Evolutionary conservation across 257 asterid genomes (phyloP), one percentile per base, ranked within the genome.

Genomic region (Solanum piurae): DNA sequence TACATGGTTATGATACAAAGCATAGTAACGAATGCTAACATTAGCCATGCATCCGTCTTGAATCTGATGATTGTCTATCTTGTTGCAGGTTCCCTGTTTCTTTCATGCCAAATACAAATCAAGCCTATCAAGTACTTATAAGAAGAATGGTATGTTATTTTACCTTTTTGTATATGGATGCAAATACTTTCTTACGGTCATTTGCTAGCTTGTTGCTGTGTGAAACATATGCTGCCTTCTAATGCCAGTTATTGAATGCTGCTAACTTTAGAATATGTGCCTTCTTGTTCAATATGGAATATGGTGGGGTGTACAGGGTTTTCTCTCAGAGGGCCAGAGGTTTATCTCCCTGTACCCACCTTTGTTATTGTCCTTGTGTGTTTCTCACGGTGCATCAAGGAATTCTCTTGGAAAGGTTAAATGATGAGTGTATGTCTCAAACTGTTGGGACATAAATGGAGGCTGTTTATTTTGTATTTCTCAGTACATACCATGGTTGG

Each of bases 91-190:
- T 27, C 92, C 99, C 27, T 97, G 99, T 90, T 97, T 72, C 90
- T 95, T 97, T 90, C 99, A 97, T 88, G 86, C 98, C 60, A 97
- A 95, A 91, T 97, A 95, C 93, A 92, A 90, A 89, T 90, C 99
- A 46, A 90, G 94, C 92, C 92, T 87, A 83, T 97, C 99, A 42
- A 93, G 93, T 86, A 93, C 95, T 88, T 95, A 94, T 87, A 87
- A 90, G 90, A 93, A 92, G 93, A 93, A 95, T 93, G 99, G 99
- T 97, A 74, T 33, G 96, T 92, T 80, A 29, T 68, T 46, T 71
- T 52, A 73, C 52, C 33, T 8, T 42, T 77, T 77, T 6, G 1
- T 27, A 80, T 27, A 29, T 27, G 49, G 64, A 44, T 79, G n/a
- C 25, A 27, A 44, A 25, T 27, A 27, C 29, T 49, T 82, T 49